phyloP scores from a whole-genome alignment of 768 basidiomycete genomes.

The Nidularia sp. region DNA sequence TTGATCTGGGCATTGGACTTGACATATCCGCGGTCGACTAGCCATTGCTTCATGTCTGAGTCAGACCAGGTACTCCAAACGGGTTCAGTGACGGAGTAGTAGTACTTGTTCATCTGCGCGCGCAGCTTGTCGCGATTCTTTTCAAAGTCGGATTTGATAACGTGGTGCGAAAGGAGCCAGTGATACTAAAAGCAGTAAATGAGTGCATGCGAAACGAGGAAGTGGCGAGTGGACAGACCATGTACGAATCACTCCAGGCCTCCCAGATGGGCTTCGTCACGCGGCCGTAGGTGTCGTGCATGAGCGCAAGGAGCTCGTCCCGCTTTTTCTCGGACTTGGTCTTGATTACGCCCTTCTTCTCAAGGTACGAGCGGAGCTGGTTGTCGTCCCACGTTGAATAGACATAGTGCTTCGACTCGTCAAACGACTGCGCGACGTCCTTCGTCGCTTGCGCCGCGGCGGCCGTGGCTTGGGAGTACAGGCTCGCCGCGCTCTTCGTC shows the following conservation, averaged over 20 bases:
- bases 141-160: conserved; percentile 52
- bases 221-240: background rate
- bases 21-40: conserved; percentile 68
- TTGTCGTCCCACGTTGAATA: conserved; percentile 90
- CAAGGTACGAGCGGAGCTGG: conserved; percentile 65
- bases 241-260: conserved; percentile 80
- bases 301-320: conserved; percentile 64
- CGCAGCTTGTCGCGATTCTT: conserved; percentile 61
- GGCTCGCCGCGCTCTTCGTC: conserved; percentile 32
- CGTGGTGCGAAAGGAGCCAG: conserved; percentile 79
- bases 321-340: conserved; percentile 55
- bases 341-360: conserved; percentile 69
- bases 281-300: conserved; percentile 64
- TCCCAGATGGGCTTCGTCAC: conserved; percentile 69
- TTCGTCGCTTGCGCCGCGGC: conserved; percentile 47
- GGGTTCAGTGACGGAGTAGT: conserved; percentile 54
- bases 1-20: conserved; percentile 64
- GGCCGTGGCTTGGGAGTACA: conserved; percentile 15
- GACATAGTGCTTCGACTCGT: conserved; percentile 80
- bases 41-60: conserved; percentile 72
- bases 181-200: conserved; percentile 43
- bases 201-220: background rate
- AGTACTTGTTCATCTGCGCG: conserved; percentile 71
- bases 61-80: conserved; percentile 76
- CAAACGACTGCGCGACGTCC: conserved; percentile 45